Conservation (phyloP, 2,329 filamentous ascomycete genomes). For the Coniochaeta hoffmannii region DNA sequence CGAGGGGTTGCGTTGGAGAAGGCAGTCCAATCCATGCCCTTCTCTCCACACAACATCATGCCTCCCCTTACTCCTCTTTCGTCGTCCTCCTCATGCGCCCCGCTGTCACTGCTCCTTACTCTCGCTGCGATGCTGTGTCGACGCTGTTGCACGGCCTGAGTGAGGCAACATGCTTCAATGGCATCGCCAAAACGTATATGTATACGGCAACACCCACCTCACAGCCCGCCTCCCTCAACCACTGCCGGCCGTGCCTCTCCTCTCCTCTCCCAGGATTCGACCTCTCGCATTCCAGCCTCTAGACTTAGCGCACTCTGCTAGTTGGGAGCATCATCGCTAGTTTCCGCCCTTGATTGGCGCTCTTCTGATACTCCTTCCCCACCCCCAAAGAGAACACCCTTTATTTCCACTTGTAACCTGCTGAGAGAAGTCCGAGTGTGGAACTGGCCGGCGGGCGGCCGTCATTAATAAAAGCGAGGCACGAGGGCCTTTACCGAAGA, state of each 20-base stretch:
- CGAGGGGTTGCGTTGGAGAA: conserved; percentile 2
- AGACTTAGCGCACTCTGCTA: not conserved
- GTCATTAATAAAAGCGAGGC: conserved; percentile 1
- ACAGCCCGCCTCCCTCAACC: conserved; percentile 3
- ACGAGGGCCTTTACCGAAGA: not conserved
- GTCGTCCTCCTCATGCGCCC: not conserved
- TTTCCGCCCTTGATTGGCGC: conserved; percentile 1
- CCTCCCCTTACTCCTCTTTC: not conserved
- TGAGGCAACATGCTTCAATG: conserved; percentile 6
- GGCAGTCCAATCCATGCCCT: not conserved
- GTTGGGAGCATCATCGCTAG: not conserved
- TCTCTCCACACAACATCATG: not conserved
- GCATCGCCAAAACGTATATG: conserved; percentile 6
- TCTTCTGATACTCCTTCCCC: not conserved
- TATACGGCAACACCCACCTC: conserved; percentile 5
- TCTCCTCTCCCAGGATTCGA: conserved; percentile 2
- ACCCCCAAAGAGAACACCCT: not conserved
- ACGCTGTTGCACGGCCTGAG: not conserved
- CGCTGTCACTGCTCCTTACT: not conserved
- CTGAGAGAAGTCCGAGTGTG: not conserved
- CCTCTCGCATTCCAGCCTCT: not conserved
- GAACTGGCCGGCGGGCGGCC: not conserved
- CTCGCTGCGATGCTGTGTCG: not conserved
- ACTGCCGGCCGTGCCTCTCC: not conserved
- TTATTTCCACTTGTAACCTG: not conserved